Evolutionary conservation across 2,329 filamentous ascomycete species (phyloP), one percentile per base, ranked within the genome.

Genomic region (Tolypocladium tropicale): DNA sequence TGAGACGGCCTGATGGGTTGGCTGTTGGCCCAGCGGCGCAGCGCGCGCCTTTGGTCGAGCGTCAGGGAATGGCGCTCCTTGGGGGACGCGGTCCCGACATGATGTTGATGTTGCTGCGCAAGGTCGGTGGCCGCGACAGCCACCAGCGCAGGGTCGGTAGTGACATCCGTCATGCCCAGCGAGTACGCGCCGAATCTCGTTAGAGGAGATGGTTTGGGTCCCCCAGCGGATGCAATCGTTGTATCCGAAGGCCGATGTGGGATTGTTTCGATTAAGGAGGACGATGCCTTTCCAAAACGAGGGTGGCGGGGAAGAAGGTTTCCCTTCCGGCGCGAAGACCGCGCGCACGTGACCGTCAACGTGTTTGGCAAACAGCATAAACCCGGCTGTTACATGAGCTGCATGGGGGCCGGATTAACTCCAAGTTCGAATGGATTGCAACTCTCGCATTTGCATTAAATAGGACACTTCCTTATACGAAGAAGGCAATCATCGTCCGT

Each of bases 21-120:
- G 43, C 72, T 72, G 62, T 80, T 80, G 28, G 81, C 81, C 81
- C 81, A 84, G 60, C 78, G 75, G 28, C 81, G 79, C 53, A 84
- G 73, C 30, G 80, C 79, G 60, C 81, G 80, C 36, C 81, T 80
- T 67, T 84, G 81, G 64, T 84, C 81, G 57, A 84, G 79, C 25
- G 81, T 83, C 54, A 84, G 70, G 1, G 81, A 83, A 61, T 83
- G 79, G 11, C 81, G 79, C 67, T 84, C 81, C 58, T 72, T 74
- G 21, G 68, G 59, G 3, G 63, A 56, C 32, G 57, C 51, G 2
- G 53, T 52, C 30, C 53, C 49, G 53, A 57, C 55, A 36, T 58
- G 46, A 49, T 39, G 48, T 41, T 52, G 51, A 52, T 53, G 37
- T 50, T 55, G 52, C 57, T 53, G 53, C 30, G 63, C 63, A 49